Base-by-base conservation (phyloP, 164 flowering plant species). In the Liriodendron chinense region DNA sequence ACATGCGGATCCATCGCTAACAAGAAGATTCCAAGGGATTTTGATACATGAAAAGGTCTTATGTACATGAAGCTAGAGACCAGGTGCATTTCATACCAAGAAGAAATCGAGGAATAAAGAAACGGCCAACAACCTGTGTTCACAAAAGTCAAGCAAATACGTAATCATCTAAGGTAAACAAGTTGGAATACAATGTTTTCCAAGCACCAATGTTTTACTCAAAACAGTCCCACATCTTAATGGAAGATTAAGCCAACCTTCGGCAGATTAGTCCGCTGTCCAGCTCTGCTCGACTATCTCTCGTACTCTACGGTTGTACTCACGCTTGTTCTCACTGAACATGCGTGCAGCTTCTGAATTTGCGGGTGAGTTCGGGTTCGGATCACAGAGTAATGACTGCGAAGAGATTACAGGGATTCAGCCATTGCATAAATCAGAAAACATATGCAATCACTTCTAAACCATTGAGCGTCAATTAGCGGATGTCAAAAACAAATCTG, bases 251-350 rank as follows among this genome's bases (percentile, higher is more conserved):
- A 71, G 2, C 20, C 25, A 65, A 50, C 47, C 67, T 63, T 20
- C 67, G 70, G 57, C 69, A 43, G 75, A 67, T 79, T 80, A 92
- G 78, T 92, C 97, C 18, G 97, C 96, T 25, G 90, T 91, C 94
- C 97, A 92, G 82, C 94, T 92, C 86, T 90, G 97, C 91, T 92
- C 97, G 20, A 92, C 94, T 71, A 92, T 82, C 68, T 91, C 93
- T 16, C 93, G 88, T 2, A 92, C 91, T 82, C 86, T 88, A 66
- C 94, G 81, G 79, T 90, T 89, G 87, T 90, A 92, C 59, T 92
- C 97, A 2, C 93, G 92, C 82, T 92, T 90, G 87, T 88, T 92
- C 84, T 92, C 97, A 25, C 90, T 88, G 78, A 84, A 92, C 92
- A 90, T 89, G 66, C 94, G 80, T 26, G 97, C 97, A 50, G 97